Percentiles rank a stretch among this genome's conserved stretches.
These are phyloP conservation scores for Penicillium decumbens DNA, from an alignment of 2,329 filamentous ascomycete genomes.

Conservation along the genomic window DNA sequence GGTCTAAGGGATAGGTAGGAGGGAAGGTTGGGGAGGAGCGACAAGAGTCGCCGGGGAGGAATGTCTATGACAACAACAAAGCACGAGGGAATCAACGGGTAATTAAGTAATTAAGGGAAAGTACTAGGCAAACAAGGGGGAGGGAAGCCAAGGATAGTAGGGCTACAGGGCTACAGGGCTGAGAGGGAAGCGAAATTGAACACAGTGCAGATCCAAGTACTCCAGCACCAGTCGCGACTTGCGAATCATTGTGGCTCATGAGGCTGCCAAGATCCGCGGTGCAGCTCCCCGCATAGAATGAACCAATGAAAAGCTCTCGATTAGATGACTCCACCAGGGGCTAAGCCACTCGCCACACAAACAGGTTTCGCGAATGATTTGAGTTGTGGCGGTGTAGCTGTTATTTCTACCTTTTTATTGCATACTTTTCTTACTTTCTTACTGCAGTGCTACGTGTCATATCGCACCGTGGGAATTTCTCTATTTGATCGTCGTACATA, in stretches of 20 bases:
- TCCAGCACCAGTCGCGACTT: not conserved
- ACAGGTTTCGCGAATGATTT: not conserved
- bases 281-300: not conserved
- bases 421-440: not conserved
- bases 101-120: not conserved
- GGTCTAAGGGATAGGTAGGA: not conserved
- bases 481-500: not conserved
- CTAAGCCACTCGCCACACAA: not conserved
- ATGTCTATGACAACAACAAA: not conserved
- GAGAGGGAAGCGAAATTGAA: conserved; percentile 18
- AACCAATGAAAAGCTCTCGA: conserved; percentile 1
- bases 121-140: not conserved
- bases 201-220: conserved; percentile 6
- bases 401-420: too few relatives aligned
- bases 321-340: not conserved
- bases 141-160: conserved; percentile 10
- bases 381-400: not conserved
- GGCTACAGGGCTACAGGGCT: conserved; percentile 24
- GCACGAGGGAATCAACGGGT: not conserved
- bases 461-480: not conserved
- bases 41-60: not conserved
- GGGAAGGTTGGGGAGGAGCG: not conserved
- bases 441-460: not conserved
- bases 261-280: conserved; percentile 19
- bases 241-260: conserved; percentile 11